Evolutionary conservation across 345 rosid species (phyloP).

Genomic region (Psidium guajava): DNA sequence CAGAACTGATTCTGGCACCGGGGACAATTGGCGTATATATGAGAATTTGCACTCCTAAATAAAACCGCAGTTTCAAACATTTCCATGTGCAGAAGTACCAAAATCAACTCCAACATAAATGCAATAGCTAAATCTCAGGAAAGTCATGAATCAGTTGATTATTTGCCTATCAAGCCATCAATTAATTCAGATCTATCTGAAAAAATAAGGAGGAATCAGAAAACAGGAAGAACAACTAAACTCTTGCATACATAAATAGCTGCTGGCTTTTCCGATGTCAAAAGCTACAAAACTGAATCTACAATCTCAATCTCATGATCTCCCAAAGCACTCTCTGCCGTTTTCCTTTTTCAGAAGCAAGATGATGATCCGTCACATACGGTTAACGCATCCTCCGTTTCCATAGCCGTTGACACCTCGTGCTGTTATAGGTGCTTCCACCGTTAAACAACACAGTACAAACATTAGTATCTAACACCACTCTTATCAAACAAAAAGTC

Average conservation of each 20-base stretch:
- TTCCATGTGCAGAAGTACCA: background rate
- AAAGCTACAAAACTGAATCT: background rate
- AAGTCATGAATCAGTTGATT: background rate
- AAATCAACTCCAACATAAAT: background rate
- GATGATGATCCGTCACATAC: background rate
- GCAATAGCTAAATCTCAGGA: background rate
- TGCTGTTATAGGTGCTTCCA: background rate
- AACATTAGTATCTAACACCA: background rate
- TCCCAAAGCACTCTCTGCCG: background rate
- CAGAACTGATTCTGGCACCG: background rate
- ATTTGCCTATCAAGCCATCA: background rate
- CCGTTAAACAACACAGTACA: background rate
- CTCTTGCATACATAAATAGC: background rate
- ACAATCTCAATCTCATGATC: background rate
- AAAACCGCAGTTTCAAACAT: background rate
- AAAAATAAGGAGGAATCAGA: background rate
- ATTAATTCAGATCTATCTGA: background rate
- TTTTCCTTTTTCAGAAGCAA: background rate
- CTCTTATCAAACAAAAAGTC: background rate
- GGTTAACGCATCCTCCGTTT: background rate
- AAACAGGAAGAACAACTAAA: background rate
- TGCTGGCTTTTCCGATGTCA: background rate
- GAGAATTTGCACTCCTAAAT: background rate
- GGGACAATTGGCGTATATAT: background rate
- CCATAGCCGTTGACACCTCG: background rate